Base-by-base conservation (phyloP, 169 alveolate species). In the Ichthyophthirius multifiliis region DNA sequence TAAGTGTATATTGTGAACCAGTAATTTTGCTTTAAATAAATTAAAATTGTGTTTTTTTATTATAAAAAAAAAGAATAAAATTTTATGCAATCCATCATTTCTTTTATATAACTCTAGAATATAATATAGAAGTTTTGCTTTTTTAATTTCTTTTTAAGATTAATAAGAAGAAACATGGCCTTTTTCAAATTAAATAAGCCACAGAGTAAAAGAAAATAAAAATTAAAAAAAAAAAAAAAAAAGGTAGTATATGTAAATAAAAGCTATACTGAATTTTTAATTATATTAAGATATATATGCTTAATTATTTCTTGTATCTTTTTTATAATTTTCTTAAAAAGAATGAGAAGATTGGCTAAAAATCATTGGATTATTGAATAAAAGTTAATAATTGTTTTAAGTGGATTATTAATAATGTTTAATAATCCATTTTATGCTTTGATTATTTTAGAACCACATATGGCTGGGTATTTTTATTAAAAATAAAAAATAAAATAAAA, bases 381-480 rank as follows among this genome's bases (percentile, higher is more conserved):
- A 27, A 16, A 23, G 12, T 10, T 55, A 39, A 55, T 55, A 1
- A 39, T 55, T 3, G 15, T 55, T 3, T 18, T 55, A 2, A 55
- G 71, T 55, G 43, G 18, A 2, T 23, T 55, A n/a, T 23, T 55
- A 2, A 55, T 55, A 4, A 13, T 55, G 13, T 55, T 55, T 27
- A 55, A 55, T 39, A 55, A 55, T 55, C 71, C 71, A 13, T 55
- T 55, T 23, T 55, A 55, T 55, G 71, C 71, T 20, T 10, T 23
- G 0, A 55, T 39, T 27, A 55, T 55, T 23, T 10, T 55, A 3
- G 31, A 13, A 20, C 71, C 71, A 4, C 10, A 23, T n/a, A 55
- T 55, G 71, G 71, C 71, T 10, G 23, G 43, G 71, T 55, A 55
- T 47, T 47, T 47, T 20, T 4, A 9, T 5, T 47, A 47, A 47